These are phyloP conservation scores for Mycena rosella DNA, from an alignment of 768 basidiomycete genomes.

Conservation along the genomic window DNA sequence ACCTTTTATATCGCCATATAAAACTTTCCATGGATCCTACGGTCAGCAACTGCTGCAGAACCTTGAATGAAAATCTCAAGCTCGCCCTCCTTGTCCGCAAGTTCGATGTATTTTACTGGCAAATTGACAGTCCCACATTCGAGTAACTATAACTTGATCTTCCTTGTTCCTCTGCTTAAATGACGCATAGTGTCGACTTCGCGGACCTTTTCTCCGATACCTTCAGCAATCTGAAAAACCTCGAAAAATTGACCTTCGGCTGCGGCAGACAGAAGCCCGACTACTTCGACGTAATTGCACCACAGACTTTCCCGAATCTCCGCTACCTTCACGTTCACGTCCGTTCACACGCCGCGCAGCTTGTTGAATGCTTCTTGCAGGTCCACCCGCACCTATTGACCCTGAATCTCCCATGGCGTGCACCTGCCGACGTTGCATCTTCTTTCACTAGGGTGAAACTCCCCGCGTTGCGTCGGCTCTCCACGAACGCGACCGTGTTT, in stretches of 20 bases:
- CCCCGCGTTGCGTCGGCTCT: too few relatives aligned
- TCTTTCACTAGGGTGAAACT: too few relatives aligned
- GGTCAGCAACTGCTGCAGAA: background rate
- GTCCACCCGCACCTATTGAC: too few relatives aligned
- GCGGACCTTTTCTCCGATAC: background rate
- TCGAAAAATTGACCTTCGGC: background rate
- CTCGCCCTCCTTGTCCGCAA: background rate
- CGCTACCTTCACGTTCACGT: background rate
- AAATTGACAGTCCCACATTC: too few relatives aligned
- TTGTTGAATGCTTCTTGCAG: too few relatives aligned
- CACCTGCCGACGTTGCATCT: too few relatives aligned
- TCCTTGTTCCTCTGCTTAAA: background rate
- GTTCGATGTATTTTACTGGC: background rate
- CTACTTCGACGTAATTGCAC: background rate
- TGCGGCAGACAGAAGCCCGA: background rate
- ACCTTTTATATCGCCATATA: background rate
- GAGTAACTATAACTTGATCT: background rate
- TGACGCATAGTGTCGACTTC: background rate
- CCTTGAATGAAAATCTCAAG: background rate
- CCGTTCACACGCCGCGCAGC: too few relatives aligned
- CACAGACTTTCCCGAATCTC: background rate
- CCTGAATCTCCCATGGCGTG: too few relatives aligned
- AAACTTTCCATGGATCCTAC: background rate
- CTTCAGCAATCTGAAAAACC: background rate
- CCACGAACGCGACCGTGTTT: too few relatives aligned